phyloP scores from a whole-genome alignment of 1,284 basidiomycete species.

The Moniliella sp. region DNA sequence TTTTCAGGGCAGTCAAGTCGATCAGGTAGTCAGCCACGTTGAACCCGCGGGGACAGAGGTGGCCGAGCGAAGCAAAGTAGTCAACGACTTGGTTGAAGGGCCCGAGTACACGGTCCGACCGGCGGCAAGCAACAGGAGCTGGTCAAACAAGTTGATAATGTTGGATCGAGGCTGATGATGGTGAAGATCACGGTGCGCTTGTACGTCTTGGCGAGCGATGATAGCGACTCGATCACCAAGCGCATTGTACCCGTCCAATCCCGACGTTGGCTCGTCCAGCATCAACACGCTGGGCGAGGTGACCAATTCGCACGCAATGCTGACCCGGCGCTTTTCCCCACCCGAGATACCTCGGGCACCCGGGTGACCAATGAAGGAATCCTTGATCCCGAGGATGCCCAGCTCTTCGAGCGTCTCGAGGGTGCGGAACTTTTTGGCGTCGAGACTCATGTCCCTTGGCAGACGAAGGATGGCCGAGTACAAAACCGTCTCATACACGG shows the following conservation, averaged over 20 bases:
- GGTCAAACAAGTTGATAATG: constrained; percentile 83
- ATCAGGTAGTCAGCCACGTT: constrained; percentile 60
- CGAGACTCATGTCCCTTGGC: constrained; percentile 76
- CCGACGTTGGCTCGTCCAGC: constrained; percentile 85
- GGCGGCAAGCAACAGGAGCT: constrained; percentile 49
- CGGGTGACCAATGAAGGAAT: constrained; percentile 64
- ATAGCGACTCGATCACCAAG: constrained; percentile 71
- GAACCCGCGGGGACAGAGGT: constrained; percentile 74
- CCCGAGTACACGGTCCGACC: constrained; percentile 69
- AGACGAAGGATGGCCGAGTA: constrained; percentile 73
- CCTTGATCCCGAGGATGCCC: constrained; percentile 73
- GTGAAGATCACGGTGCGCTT: constrained; percentile 91
- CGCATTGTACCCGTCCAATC: constrained; percentile 71
- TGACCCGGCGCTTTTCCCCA: constrained; percentile 81
- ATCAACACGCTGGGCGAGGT: constrained; percentile 85
- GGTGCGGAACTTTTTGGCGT: constrained; percentile 78
- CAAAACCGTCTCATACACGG: constrained; percentile 86
- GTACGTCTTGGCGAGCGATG: constrained; percentile 62
- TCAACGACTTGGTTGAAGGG: constrained; percentile 51
- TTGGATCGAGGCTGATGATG: constrained; percentile 94
- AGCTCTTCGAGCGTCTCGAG: constrained; percentile 87
- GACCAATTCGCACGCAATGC: constrained; percentile 92
- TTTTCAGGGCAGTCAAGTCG: constrained; percentile 19
- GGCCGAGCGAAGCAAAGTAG: constrained; percentile 58
- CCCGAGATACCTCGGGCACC: constrained; percentile 59